Evolutionary conservation across 768 basidiomycete genomes (phyloP).

Genomic region (Mycena epipterygia): DNA sequence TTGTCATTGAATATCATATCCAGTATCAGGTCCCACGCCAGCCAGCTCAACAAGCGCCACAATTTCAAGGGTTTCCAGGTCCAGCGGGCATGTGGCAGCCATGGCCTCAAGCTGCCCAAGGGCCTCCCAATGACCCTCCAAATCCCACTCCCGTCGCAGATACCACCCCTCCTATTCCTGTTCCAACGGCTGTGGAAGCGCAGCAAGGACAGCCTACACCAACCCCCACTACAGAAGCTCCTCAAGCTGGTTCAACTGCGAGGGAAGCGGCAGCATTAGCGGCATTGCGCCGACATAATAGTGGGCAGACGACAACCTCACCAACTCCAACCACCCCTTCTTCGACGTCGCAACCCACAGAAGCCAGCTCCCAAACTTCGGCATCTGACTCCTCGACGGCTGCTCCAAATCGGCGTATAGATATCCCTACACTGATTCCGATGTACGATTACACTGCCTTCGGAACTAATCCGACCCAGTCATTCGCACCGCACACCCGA

Average conservation of each 20-base stretch:
- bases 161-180: slow-evolving; percentile 9
- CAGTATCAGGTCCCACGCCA: slow-evolving; percentile 64
- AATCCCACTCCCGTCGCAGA: slow-evolving; percentile 3
- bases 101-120: slow-evolving; percentile 62
- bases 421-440: slow-evolving; percentile 49
- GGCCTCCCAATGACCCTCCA: slow-evolving; percentile 9
- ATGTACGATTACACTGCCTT: slow-evolving; percentile 44
- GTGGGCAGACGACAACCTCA: slow-evolving; percentile 27
- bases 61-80: slow-evolving; percentile 73
- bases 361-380: neutral
- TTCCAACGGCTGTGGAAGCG: slow-evolving; percentile 21
- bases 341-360: slow-evolving; percentile 16
- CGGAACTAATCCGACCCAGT: slow-evolving; percentile 13
- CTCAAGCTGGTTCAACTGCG: slow-evolving; percentile 44
- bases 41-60: slow-evolving; percentile 58
- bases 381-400: slow-evolving; percentile 12
- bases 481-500: slow-evolving; percentile 12
- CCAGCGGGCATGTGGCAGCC: slow-evolving; percentile 76
- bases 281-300: slow-evolving; percentile 67
- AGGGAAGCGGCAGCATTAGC: slow-evolving; percentile 76
- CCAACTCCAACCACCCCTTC: slow-evolving; percentile 20
- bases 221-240: slow-evolving; percentile 4
- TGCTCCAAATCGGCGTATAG: slow-evolving; percentile 19
- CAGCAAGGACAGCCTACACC: slow-evolving; percentile 3
- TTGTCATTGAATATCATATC: slow-evolving; percentile 76